A percentile compares a stretch with the other conserved stretches of the same genome.
Conservation (phyloP, 371 early-diverging fungal species). For the Mortierella sp. region DNA sequence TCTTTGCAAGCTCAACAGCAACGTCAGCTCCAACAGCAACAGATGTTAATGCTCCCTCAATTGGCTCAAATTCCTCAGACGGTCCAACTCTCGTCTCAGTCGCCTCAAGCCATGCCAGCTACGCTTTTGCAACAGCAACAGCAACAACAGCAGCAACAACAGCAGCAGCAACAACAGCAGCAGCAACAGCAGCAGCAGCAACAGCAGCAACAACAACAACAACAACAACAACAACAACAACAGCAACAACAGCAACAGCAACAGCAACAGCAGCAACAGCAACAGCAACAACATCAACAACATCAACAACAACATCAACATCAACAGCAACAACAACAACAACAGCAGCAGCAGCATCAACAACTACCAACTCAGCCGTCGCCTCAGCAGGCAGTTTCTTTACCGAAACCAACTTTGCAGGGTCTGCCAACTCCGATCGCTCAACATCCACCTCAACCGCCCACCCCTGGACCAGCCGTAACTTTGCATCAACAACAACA, state of each 20-base stretch:
- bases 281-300: slow-evolving; percentile 5
- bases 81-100: too few species aligned
- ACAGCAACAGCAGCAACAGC: slow-evolving; percentile 9
- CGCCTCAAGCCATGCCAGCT: slow-evolving; percentile 1
- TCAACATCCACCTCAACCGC: too few species aligned
- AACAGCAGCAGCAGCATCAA: slow-evolving; percentile 8
- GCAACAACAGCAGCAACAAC: background rate
- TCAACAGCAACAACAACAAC: background rate
- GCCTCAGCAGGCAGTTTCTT: background rate
- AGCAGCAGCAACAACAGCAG: slow-evolving; percentile 2
- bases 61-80: too few species aligned
- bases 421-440: background rate
- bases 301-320: slow-evolving; percentile 5
- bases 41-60: background rate
- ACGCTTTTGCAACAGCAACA: slow-evolving; percentile 16
- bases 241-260: slow-evolving; percentile 7
- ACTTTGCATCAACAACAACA: slow-evolving; percentile 9
- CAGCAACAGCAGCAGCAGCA: slow-evolving; percentile 6
- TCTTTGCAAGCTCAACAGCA: background rate
- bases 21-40: slow-evolving; percentile 8
- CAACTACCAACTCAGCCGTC: slow-evolving; percentile 1
- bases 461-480: background rate
- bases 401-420: background rate
- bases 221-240: slow-evolving; percentile 6
- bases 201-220: slow-evolving; percentile 3